A percentile compares a stretch with the other conserved stretches of the same genome.
Conservation (phyloP, 495 filamentous ascomycete genomes). For the Sabuloglossum arenarium region DNA sequence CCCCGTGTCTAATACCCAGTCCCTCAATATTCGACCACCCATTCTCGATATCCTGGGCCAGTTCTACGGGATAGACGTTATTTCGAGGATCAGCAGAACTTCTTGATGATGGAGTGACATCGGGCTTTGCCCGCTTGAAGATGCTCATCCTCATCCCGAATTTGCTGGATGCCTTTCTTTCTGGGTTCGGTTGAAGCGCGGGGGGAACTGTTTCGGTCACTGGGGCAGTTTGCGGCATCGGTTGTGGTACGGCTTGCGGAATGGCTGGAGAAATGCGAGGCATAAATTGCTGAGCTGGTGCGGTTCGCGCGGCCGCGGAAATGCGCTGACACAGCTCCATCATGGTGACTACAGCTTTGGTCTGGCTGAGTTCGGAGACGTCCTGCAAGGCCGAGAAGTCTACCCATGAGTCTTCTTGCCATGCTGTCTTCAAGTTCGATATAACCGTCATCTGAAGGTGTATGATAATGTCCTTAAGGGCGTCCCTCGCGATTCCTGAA, state of each 20-base stretch:
- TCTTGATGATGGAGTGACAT: no score
- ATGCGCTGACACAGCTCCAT: conserved; percentile 20
- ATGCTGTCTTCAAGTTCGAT: conserved; percentile 20
- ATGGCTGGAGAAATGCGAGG: background rate
- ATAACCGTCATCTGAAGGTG: conserved; percentile 23
- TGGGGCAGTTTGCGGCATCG: no score
- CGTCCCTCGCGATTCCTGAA: conserved; percentile 17
- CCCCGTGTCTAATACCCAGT: no score
- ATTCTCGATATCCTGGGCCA: no score
- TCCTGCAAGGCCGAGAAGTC: conserved; percentile 21
- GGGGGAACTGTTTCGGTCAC: no score
- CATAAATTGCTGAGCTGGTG: background rate
- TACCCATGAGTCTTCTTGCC: conserved; percentile 16
- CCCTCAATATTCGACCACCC: no score
- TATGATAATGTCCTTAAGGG: conserved; percentile 25
- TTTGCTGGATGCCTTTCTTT: no score
- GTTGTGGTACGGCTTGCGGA: background rate
- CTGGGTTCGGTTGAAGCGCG: no score
- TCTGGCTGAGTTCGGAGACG: conserved; percentile 16
- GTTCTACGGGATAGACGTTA: no score
- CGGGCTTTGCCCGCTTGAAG: no score
- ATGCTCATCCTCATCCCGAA: no score
- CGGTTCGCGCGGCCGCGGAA: conserved; percentile 4
- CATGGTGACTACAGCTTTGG: conserved; percentile 14
- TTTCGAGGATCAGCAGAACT: no score